phyloP scores from a whole-genome alignment of 2,329 filamentous ascomycete species.

The Claviceps pusilla region DNA sequence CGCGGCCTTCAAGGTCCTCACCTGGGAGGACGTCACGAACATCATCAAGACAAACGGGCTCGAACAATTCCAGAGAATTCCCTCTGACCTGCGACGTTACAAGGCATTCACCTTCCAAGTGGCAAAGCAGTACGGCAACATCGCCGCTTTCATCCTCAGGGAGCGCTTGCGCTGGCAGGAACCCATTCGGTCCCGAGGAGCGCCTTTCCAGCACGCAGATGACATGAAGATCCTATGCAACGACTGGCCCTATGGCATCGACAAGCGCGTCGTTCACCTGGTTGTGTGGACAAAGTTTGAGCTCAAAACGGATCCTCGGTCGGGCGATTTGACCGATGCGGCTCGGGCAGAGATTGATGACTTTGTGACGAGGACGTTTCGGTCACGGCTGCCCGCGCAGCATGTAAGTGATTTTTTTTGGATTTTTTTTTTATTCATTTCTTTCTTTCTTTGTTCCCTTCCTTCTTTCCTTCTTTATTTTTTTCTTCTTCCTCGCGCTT shows the following conservation, averaged over 20 bases:
- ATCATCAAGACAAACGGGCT: conserved; percentile 53
- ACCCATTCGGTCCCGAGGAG: conserved; percentile 21
- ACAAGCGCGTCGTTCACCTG: conserved; percentile 62
- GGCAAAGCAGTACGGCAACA: conserved; percentile 53
- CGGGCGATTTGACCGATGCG: conserved; percentile 51
- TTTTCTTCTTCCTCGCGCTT: neutral
- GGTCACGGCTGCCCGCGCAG: conserved; percentile 32
- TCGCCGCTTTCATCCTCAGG: conserved; percentile 61
- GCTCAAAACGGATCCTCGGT: conserved; percentile 50
- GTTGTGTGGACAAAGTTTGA: conserved; percentile 89
- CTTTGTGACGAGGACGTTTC: conserved; percentile 57
- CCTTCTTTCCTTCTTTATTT: neutral
- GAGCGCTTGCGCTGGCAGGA: conserved; percentile 54
- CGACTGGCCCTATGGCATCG: conserved; percentile 89
- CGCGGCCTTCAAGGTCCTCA: conserved; percentile 42
- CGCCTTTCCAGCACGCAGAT: conserved; percentile 29
- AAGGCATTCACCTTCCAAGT: conserved; percentile 52
- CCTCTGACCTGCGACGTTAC: conserved; percentile 67
- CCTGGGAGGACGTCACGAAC: conserved; percentile 54
- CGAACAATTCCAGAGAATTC: conserved; percentile 60
- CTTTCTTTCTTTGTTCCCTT: neutral
- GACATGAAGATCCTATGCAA: conserved; percentile 69
- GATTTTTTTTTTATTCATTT: neutral
- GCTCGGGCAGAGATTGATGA: conserved; percentile 51
- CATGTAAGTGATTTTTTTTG: conserved; percentile 30